Evolutionary conservation across 345 rosid genomes (phyloP).

Genomic region (Corymbia maculata): DNA sequence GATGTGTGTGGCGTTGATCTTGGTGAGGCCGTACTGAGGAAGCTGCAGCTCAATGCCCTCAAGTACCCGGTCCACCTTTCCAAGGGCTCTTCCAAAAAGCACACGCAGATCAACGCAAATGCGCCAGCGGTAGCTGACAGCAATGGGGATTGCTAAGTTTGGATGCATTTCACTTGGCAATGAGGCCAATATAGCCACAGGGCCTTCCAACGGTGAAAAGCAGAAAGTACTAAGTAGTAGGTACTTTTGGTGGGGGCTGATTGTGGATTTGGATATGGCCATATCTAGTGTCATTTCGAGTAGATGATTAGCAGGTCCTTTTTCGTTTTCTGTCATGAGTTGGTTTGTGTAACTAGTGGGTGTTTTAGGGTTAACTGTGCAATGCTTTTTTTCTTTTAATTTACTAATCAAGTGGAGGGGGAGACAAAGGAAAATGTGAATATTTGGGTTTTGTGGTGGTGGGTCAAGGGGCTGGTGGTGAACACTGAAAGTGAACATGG

Average conservation of each 20-base stretch:
- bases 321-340: not conserved
- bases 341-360: not conserved
- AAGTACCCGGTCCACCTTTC: constrained; percentile 53
- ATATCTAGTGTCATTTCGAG: not conserved
- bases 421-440: not conserved
- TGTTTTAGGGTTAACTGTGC: not conserved
- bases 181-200: not conserved
- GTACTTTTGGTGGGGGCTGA: not conserved
- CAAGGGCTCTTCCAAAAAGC: constrained; percentile 2
- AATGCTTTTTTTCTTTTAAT: not conserved
- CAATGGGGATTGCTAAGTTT: not conserved
- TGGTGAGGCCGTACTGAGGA: constrained; percentile 75
- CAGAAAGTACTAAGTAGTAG: not conserved
- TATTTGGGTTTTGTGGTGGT: not conserved
- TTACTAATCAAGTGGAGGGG: not conserved
- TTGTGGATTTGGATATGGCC: not conserved
- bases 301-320: not conserved
- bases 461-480: not conserved
- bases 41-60: constrained; percentile 63
- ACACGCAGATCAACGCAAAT: not conserved
- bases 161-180: not conserved
- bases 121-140: not conserved
- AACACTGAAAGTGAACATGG: not conserved
- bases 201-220: not conserved
- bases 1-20: constrained; percentile 74